These are phyloP conservation scores for Cyamopsis tetragonoloba DNA, from an alignment of 306 rosid genomes.

Conservation along the genomic window DNA sequence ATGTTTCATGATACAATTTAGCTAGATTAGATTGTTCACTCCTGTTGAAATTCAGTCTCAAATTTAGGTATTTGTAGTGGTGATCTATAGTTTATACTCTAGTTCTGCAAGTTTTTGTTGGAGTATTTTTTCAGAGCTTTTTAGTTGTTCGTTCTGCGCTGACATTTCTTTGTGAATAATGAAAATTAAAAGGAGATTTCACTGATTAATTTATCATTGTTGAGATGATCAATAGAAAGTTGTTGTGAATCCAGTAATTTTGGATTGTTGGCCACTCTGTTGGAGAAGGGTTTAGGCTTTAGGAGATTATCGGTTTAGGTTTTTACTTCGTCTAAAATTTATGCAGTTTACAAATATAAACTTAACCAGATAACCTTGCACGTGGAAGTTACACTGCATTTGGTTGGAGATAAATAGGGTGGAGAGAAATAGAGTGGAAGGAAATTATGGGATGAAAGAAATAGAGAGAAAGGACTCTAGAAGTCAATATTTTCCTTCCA, in stretches of 20 bases:
- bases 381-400: neutral
- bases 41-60: conserved; percentile 4
- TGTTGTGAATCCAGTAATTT: no score
- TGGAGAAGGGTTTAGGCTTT: no score
- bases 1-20: neutral
- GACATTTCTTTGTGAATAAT: neutral
- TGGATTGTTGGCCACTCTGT: no score
- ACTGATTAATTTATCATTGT: neutral
- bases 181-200: neutral
- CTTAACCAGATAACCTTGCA: neutral
- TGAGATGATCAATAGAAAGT: conserved; percentile 6
- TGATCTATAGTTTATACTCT: no score
- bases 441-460: no score
- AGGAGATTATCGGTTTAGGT: neutral
- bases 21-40: neutral
- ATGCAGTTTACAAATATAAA: conserved; percentile 1
- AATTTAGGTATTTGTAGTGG: neutral
- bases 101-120: neutral
- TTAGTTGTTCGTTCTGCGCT: neutral
- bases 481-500: no score
- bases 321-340: neutral
- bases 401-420: no score
- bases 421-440: no score
- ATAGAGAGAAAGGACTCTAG: no score
- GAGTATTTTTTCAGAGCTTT: neutral